These are phyloP conservation scores for Pichia kluyveri DNA, from an alignment of 805 yeast genomes.

Conservation along the genomic window DNA sequence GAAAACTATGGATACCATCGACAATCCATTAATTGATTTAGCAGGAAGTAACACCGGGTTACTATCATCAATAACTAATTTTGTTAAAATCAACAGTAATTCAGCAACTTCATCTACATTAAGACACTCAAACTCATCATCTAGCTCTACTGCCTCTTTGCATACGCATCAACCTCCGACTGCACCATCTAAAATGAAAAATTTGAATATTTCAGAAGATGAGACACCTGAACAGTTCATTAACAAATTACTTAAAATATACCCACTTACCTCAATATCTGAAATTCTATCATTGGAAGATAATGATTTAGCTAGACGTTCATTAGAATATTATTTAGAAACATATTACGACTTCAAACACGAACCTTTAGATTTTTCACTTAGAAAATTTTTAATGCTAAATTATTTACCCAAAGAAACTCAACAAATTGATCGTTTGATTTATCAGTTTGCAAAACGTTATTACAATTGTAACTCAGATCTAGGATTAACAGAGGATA, in stretches of 20 bases:
- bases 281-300: constrained; percentile 25
- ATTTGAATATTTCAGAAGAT: constrained; percentile 1
- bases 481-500: constrained; percentile 34
- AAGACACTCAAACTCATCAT: background rate
- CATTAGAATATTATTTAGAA: constrained; percentile 17
- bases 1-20: constrained; percentile 24
- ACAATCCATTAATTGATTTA: constrained; percentile 10
- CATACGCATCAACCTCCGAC: background rate
- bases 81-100: constrained; percentile 18
- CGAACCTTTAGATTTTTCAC: constrained; percentile 57
- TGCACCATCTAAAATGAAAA: background rate
- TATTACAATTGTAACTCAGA: constrained; percentile 37
- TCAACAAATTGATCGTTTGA: constrained; percentile 66
- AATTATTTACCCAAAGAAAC: constrained; percentile 61
- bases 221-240: constrained; percentile 28
- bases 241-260: constrained; percentile 19
- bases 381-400: constrained; percentile 49
- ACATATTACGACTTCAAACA: constrained; percentile 37
- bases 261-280: constrained; percentile 19
- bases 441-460: constrained; percentile 46
- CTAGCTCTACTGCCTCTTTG: background rate
- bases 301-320: constrained; percentile 17
- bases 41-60: constrained; percentile 15
- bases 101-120: constrained; percentile 3
- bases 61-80: constrained; percentile 21